A percentile compares a stretch with the other conserved stretches of the same genome.
These are phyloP conservation scores for Cercospora canescens DNA, from an alignment of 2,329 filamentous ascomycete species.

Conservation along the genomic window DNA sequence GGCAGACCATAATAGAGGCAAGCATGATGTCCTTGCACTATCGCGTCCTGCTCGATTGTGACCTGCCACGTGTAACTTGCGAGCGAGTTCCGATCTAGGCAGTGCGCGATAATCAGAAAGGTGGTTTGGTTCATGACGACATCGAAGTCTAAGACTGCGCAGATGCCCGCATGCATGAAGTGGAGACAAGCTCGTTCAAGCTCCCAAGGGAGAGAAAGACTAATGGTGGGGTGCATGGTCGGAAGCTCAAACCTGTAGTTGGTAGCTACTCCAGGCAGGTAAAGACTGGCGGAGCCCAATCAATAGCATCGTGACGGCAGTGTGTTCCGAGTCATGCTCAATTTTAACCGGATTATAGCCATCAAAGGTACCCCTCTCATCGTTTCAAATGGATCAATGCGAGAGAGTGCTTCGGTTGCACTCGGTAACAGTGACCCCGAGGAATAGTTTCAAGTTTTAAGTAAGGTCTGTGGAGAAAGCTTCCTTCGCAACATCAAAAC, in stretches of 20 bases:
- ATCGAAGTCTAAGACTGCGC: neutral
- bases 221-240: neutral
- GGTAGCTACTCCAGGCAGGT: neutral
- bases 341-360: conserved; percentile 1
- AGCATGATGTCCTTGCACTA: no score
- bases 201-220: neutral
- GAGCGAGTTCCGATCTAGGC: neutral
- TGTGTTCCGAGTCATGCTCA: neutral
- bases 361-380: neutral
- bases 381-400: neutral
- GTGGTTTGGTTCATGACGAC: neutral
- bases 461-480: neutral
- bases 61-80: neutral
- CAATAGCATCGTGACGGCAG: neutral
- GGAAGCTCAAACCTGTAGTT: neutral
- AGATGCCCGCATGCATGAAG: neutral
- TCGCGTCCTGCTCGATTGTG: neutral
- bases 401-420: neutral
- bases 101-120: neutral
- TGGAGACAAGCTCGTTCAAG: neutral
- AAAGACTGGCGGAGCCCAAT: neutral
- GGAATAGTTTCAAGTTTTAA: no score
- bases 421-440: neutral
- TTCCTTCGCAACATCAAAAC: neutral
- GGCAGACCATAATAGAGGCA: no score